Percentiles rank a stretch among this genome's conserved stretches.
Evolutionary conservation across 2,329 filamentous ascomycete genomes (phyloP).

Genomic region (Blastomyces parvus): DNA sequence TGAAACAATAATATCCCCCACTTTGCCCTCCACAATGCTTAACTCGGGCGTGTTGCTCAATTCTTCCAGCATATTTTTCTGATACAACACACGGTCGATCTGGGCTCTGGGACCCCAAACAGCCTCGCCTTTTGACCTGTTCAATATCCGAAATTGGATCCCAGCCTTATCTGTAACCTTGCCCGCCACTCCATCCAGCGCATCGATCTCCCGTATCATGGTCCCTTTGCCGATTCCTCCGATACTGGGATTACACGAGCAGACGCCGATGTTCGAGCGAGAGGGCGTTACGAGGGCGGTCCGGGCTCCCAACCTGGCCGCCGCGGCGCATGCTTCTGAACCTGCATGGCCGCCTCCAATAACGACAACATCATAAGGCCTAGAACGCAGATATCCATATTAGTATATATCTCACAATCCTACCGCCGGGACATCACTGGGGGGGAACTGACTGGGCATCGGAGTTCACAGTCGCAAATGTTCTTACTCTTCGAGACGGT

Average conservation of each 20-base stretch:
- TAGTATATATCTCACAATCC: constrained; percentile 6
- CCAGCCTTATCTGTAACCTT: constrained; percentile 87
- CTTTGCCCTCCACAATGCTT: constrained; percentile 72
- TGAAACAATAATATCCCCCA: constrained; percentile 79
- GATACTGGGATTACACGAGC: constrained; percentile 94
- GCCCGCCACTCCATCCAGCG: constrained; percentile 79
- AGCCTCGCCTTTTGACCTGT: constrained; percentile 80
- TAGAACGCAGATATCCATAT: constrained; percentile 24
- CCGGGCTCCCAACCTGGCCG: constrained; percentile 76
- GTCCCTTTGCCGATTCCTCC: constrained; percentile 98
- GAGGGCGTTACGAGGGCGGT: constrained; percentile 87
- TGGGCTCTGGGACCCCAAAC: constrained; percentile 96
- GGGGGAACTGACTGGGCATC: constrained; percentile 25
- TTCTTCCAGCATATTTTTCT: constrained; percentile 82
- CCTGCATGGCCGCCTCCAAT: constrained; percentile 95
- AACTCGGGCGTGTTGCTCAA: constrained; percentile 68
- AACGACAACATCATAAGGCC: constrained; percentile 82
- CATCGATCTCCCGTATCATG: constrained; percentile 90
- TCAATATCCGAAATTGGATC: constrained; percentile 86
- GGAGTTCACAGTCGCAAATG: constrained; percentile 33
- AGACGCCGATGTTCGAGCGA: constrained; percentile 79
- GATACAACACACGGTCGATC: constrained; percentile 84
- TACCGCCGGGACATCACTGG: neutral
- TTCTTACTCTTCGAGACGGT: constrained; percentile 20
- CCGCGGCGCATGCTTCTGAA: constrained; percentile 83